Percentiles rank a stretch among this genome's conserved stretches.
These are phyloP conservation scores for Saitozyma podzolica DNA, from an alignment of 768 basidiomycete genomes.

Conservation along the genomic window DNA sequence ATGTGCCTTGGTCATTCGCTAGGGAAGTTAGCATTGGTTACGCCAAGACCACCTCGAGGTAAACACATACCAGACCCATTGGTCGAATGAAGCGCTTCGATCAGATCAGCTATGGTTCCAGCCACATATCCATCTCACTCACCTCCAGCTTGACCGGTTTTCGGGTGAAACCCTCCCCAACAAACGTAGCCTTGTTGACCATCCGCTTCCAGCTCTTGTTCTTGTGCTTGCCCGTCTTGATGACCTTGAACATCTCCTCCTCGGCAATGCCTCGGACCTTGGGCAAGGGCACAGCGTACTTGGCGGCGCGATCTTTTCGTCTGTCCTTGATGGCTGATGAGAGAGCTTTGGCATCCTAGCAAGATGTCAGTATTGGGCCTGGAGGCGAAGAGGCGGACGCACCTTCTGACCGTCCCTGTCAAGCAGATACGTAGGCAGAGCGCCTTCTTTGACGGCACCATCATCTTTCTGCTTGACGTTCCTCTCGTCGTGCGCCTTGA, in stretches of 20 bases:
- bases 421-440: constrained; percentile 90
- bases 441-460: constrained; percentile 76
- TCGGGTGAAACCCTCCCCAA: constrained; percentile 94
- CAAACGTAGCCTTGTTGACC: constrained; percentile 99
- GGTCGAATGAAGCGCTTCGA: constrained; percentile 80
- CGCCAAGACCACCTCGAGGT: neutral
- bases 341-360: constrained; percentile 83
- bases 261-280: constrained; percentile 98
- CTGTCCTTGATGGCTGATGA: constrained; percentile 97
- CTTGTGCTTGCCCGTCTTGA: constrained; percentile 96
- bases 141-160: constrained; percentile 97
- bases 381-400: constrained; percentile 2
- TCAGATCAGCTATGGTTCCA: constrained; percentile 4
- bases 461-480: constrained; percentile 90
- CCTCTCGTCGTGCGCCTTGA: constrained; percentile 98
- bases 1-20: constrained; percentile 93
- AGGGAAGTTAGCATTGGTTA: neutral
- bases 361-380: neutral
- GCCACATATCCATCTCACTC: constrained; percentile 7
- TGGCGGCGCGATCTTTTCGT: constrained; percentile 97
- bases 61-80: constrained; percentile 69
- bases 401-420: constrained; percentile 93
- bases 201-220: constrained; percentile 98
- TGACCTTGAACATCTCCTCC: constrained; percentile 99
- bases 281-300: constrained; percentile 93